Evolutionary conservation across 768 basidiomycete species (phyloP).

Genomic region (Boletus speciosus): DNA sequence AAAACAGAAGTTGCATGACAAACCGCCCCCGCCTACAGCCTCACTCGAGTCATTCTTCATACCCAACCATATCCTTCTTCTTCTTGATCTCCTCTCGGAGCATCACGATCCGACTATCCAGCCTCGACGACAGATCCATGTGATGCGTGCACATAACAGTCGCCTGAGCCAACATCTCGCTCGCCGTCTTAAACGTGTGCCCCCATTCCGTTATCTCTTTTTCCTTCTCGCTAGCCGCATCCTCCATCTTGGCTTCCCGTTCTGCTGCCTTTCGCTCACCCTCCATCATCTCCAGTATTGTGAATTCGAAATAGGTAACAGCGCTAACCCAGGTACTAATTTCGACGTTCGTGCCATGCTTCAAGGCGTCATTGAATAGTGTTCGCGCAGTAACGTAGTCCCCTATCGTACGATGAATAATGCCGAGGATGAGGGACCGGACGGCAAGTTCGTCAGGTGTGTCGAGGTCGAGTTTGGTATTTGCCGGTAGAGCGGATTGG

Average conservation of each 20-base stretch:
- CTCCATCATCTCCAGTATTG: slow-evolving; percentile 67
- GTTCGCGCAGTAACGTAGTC: slow-evolving; percentile 42
- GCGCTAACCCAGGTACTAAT: slow-evolving; percentile 67
- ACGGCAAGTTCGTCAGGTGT: slow-evolving; percentile 69
- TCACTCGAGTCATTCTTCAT: slow-evolving; percentile 3
- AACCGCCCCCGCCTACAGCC: background rate
- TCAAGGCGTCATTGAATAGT: slow-evolving; percentile 52
- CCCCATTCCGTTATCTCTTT: slow-evolving; percentile 39
- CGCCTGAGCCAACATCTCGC: slow-evolving; percentile 50
- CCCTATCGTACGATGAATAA: slow-evolving; percentile 57
- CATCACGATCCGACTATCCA: slow-evolving; percentile 70
- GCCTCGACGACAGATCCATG: slow-evolving; percentile 59
- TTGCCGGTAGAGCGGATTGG: background rate
- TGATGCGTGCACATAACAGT: slow-evolving; percentile 45
- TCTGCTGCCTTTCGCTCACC: slow-evolving; percentile 37
- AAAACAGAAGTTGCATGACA: too few relatives aligned
- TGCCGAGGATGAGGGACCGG: slow-evolving; percentile 66
- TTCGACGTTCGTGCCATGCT: slow-evolving; percentile 37
- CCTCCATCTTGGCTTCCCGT: slow-evolving; percentile 29
- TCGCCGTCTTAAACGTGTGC: slow-evolving; percentile 45
- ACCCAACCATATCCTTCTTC: slow-evolving; percentile 51
- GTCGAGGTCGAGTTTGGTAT: slow-evolving; percentile 45
- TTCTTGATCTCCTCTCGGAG: slow-evolving; percentile 63
- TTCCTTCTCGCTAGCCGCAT: slow-evolving; percentile 6
- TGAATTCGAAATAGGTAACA: slow-evolving; percentile 65